Conservation (phyloP, 805 yeast genomes). For the Metschnikowia borealis region DNA sequence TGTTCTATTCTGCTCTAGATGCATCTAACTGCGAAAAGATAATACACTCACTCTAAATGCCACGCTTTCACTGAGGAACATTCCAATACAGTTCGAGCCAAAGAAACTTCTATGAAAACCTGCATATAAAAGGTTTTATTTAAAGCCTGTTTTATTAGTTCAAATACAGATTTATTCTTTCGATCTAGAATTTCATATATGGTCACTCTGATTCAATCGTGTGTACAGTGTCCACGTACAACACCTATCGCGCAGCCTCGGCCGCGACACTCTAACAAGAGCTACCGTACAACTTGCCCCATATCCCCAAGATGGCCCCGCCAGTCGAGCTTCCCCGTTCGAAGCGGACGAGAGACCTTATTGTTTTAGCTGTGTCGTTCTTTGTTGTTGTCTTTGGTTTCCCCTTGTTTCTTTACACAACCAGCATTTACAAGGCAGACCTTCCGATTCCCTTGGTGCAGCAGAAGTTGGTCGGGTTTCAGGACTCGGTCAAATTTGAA, state of each 20-base stretch:
- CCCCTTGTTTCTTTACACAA: conserved; percentile 59
- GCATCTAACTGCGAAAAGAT: no score
- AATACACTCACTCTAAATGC: no score
- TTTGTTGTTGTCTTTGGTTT: conserved; percentile 39
- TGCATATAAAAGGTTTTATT: neutral
- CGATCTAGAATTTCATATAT: neutral
- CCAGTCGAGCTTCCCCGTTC: conserved; percentile 11
- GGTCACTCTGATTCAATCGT: neutral
- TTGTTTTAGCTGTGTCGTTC: conserved; percentile 15
- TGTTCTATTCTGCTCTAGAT: no score
- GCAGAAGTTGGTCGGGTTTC: conserved; percentile 20
- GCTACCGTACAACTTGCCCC: neutral
- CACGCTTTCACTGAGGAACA: no score
- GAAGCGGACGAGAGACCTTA: conserved; percentile 8
- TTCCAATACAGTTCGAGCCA: no score
- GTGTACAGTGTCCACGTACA: neutral
- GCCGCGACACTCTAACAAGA: neutral
- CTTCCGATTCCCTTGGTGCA: conserved; percentile 48
- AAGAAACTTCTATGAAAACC: no score
- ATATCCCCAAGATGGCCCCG: conserved; percentile 5
- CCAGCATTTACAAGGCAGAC: conserved; percentile 59
- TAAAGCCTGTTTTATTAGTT: neutral
- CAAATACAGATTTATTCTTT: no score
- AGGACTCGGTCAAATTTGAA: conserved; percentile 22
- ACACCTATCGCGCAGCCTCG: neutral